Percentiles rank a stretch among this genome's conserved stretches.
Conservation (phyloP, 345 rosid genomes). For the Arabis hirsuta region DNA sequence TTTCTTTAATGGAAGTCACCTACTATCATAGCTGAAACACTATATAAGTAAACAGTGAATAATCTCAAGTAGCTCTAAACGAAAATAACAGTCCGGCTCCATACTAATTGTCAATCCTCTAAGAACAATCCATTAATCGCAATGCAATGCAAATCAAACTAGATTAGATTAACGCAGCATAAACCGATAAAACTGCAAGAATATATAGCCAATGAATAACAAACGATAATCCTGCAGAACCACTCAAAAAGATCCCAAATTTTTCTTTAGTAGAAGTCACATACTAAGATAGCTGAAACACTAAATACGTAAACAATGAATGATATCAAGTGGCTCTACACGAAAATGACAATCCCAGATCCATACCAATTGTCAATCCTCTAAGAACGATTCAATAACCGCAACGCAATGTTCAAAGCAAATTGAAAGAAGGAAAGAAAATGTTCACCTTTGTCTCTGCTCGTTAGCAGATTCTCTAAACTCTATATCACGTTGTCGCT, state of each 20-base stretch:
- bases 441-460: conserved; percentile 78
- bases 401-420: background rate
- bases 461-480: conserved; percentile 94
- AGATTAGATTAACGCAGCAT: background rate
- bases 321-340: background rate
- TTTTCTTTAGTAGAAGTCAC: background rate
- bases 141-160: conserved; percentile 2
- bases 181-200: background rate
- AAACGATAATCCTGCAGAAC: background rate
- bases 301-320: conserved; percentile 13
- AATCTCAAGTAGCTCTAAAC: background rate
- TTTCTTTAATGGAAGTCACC: background rate
- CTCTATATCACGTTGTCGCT: conserved; percentile 88
- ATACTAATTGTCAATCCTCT: background rate
- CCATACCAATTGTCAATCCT: background rate
- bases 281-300: conserved; percentile 24
- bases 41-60: conserved; percentile 18
- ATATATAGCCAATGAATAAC: background rate
- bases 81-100: background rate
- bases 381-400: background rate
- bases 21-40: conserved; percentile 25
- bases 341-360: background rate
- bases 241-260: background rate
- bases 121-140: background rate
- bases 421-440: background rate